Conservation (phyloP, 2,329 filamentous ascomycete genomes). For the Diaporthe capsici region DNA sequence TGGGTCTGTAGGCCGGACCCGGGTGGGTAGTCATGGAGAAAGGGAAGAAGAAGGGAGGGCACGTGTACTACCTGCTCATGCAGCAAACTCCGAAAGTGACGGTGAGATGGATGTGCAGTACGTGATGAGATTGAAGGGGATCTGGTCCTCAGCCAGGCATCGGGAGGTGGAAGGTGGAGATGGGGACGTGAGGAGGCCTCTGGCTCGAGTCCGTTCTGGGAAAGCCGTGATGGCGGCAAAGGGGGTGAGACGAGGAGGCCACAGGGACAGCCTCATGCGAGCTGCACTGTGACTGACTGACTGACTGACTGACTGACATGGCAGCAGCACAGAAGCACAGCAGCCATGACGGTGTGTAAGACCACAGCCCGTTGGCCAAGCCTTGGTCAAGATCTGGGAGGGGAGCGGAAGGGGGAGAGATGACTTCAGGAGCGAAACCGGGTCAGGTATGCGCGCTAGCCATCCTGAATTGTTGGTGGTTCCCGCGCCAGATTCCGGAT, state of each 20-base stretch:
- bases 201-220: constrained; percentile 32
- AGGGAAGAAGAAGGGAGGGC: background rate
- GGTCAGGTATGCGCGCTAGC: background rate
- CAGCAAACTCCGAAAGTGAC: constrained; percentile 5
- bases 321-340: background rate
- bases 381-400: no score
- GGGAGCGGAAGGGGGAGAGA: background rate
- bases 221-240: constrained; percentile 34
- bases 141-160: background rate
- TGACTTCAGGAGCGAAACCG: background rate
- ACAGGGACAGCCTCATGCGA: constrained; percentile 8
- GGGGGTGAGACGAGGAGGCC: constrained; percentile 15
- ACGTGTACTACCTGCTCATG: background rate
- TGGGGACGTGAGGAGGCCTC: constrained; percentile 28
- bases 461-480: background rate
- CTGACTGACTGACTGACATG: background rate
- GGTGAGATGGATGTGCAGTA: background rate
- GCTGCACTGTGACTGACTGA: constrained; percentile 29
- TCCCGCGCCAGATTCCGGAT: constrained; percentile 4
- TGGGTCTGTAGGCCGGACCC: background rate
- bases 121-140: background rate
- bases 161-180: constrained; percentile 12
- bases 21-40: background rate
- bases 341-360: background rate
- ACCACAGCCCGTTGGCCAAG: background rate